Evolutionary conservation across 2,329 filamentous ascomycete species (phyloP), one percentile per base, ranked within the genome.

Genomic region (Sarocladiaceae sp.): DNA sequence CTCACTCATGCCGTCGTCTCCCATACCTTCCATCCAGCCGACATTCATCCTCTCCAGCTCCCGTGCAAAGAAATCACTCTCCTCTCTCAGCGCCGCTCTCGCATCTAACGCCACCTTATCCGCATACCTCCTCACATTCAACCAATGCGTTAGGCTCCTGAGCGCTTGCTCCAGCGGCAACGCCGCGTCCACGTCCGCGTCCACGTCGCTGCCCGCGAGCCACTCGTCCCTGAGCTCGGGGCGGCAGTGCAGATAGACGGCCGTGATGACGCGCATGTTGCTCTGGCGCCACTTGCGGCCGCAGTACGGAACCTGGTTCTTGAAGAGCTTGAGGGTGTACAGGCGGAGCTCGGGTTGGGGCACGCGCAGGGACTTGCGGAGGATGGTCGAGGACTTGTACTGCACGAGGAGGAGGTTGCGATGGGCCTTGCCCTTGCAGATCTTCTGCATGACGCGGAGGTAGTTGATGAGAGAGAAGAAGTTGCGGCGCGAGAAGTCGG

Each of bases 201-300:
- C 93, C 1, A 97, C 82, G 59, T 96, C 90, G 48, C 84, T 85
- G 4, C 91, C 91, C 0, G 87, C 82, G 1, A 97, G 74, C 91
- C 93, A 97, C 65, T 96, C 93, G 58, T 98, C 93, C 23, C 91
- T 78, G 35, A 98, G 73, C 62, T 97, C 91, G 0, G 91, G 91
- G 6, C 89, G 78, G 58, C 91, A 95, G 66, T 95, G 88, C 40
- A 98, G 73, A 63, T 96, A 98, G 1, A 98, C 88, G 3, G 90
- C 89, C 1, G 93, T 98, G 59, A 98, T 98, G 58, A 97, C 90
- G 45, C 91, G 86, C 93, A 98, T 98, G 64, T 98, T 97, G 54
- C 82, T 83, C 68, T 97, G 93, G 12, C 93, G 83, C 93, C 93
- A 98, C 68, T 98, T 98, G 33, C 93, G 83, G 18, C 93, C 91